Conservation (phyloP, 495 filamentous ascomycete genomes). For the Penicillium cataractarum region DNA sequence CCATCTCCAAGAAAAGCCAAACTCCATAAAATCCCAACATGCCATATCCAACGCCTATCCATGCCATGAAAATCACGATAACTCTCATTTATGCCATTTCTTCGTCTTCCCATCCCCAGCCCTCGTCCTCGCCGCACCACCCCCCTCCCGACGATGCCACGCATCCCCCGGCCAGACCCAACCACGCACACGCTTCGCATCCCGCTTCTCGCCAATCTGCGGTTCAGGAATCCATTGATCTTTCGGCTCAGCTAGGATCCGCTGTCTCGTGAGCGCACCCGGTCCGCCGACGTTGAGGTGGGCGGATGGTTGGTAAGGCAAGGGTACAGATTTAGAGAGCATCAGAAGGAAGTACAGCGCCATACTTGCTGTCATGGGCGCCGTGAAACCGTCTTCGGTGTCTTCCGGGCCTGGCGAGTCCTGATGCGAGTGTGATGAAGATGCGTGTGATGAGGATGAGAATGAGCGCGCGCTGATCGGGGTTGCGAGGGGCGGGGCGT, state of each 20-base stretch:
- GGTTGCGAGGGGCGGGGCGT: constrained; percentile 25
- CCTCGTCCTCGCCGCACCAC: constrained; percentile 33
- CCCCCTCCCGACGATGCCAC: constrained; percentile 59
- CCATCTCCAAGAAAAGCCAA: too few species aligned
- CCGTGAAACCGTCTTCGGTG: constrained; percentile 33
- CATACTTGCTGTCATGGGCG: constrained; percentile 69
- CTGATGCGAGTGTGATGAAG: constrained; percentile 24
- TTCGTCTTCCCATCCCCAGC: constrained; percentile 30
- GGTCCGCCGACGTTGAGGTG: constrained; percentile 81
- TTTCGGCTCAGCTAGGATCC: constrained; percentile 61
- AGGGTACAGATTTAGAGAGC: constrained; percentile 75
- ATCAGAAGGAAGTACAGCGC: constrained; percentile 80
- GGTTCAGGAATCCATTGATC: constrained; percentile 90
- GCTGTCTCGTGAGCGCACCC: constrained; percentile 72
- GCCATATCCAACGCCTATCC: neutral
- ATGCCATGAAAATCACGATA: neutral
- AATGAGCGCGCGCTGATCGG: constrained; percentile 31
- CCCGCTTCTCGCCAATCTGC: constrained; percentile 77
- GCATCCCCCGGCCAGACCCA: constrained; percentile 85
- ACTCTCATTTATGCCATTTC: constrained; percentile 44
- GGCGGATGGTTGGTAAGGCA: constrained; percentile 68
- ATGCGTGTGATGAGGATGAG: constrained; percentile 27
- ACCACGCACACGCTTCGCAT: constrained; percentile 78
- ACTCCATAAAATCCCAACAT: neutral
- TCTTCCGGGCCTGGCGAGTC: constrained; percentile 14